These are phyloP conservation scores for Pestalotiopsis sp. DNA, from an alignment of 2,329 filamentous ascomycete species.

Conservation along the genomic window DNA sequence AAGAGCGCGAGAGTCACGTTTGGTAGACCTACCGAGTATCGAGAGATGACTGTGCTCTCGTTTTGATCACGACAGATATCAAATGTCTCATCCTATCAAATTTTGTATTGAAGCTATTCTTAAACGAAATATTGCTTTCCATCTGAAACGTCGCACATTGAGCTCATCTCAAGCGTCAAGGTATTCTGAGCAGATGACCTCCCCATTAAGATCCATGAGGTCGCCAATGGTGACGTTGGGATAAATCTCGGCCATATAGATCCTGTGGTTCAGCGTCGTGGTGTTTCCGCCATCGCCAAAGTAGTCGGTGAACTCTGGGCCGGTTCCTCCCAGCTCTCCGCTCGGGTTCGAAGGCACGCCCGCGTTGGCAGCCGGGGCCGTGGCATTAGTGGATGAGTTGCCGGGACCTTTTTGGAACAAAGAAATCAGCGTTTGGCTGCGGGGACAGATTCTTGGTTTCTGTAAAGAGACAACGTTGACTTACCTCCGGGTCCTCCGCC, in stretches of 20 bases:
- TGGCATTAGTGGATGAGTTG: neutral
- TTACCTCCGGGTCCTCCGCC: neutral
- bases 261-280: slow-evolving; percentile 2
- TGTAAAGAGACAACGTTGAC: too few species aligned
- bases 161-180: slow-evolving; percentile 2
- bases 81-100: neutral
- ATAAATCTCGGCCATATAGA: slow-evolving; percentile 7
- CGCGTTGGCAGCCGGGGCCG: neutral
- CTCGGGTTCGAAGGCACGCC: neutral
- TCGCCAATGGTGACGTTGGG: slow-evolving; percentile 35
- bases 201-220: slow-evolving; percentile 19
- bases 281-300: slow-evolving; percentile 12
- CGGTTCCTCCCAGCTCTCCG: neutral
- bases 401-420: neutral
- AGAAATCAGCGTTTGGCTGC: neutral
- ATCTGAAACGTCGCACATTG: too few species aligned
- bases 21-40: slow-evolving; percentile 30
- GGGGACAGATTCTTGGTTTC: neutral
- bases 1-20: slow-evolving; percentile 29
- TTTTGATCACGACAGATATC: slow-evolving; percentile 16
- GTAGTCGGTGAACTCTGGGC: slow-evolving; percentile 16
- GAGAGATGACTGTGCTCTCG: slow-evolving; percentile 18
- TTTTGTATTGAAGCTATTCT: too few species aligned
- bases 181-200: slow-evolving; percentile 20
- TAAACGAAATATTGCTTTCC: too few species aligned